Evolutionary conservation across 352 stramenopile species (phyloP).

Genomic region (Globisporangium paddicum): DNA sequence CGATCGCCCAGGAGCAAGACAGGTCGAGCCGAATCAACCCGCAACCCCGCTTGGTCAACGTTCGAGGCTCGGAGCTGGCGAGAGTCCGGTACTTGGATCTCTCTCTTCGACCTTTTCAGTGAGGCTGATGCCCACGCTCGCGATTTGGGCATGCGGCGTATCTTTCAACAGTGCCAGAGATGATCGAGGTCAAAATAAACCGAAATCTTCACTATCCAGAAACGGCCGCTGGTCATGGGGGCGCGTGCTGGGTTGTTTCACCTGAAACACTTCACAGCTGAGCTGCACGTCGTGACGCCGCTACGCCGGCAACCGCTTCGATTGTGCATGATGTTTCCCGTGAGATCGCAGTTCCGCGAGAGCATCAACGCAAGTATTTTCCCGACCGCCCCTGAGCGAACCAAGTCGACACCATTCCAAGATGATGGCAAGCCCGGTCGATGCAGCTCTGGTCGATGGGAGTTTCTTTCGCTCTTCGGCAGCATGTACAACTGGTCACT

Average conservation of each 20-base stretch:
- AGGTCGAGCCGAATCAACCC: neutral
- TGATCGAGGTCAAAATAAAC: neutral
- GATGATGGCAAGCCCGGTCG: neutral
- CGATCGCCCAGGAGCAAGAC: neutral
- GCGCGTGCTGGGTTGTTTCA: neutral
- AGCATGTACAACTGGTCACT: slow-evolving; percentile 15
- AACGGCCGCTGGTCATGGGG: neutral
- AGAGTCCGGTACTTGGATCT: slow-evolving; percentile 1
- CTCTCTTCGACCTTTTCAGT: neutral
- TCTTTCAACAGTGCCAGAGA: neutral
- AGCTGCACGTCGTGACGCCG: neutral
- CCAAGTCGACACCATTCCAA: neutral
- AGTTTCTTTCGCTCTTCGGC: neutral
- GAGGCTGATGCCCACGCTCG: neutral
- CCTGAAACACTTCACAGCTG: neutral
- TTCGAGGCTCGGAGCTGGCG: neutral
- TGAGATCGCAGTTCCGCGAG: neutral
- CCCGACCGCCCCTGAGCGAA: neutral
- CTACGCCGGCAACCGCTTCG: neutral
- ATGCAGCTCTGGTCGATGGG: neutral
- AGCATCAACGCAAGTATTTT: slow-evolving; percentile 1
- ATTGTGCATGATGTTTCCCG: neutral
- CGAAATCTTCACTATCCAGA: neutral
- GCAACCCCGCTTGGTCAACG: neutral
- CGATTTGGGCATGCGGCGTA: neutral